Conservation (phyloP, 108 stramenopile genomes). For the Pseudonitzschia delicatissima region DNA sequence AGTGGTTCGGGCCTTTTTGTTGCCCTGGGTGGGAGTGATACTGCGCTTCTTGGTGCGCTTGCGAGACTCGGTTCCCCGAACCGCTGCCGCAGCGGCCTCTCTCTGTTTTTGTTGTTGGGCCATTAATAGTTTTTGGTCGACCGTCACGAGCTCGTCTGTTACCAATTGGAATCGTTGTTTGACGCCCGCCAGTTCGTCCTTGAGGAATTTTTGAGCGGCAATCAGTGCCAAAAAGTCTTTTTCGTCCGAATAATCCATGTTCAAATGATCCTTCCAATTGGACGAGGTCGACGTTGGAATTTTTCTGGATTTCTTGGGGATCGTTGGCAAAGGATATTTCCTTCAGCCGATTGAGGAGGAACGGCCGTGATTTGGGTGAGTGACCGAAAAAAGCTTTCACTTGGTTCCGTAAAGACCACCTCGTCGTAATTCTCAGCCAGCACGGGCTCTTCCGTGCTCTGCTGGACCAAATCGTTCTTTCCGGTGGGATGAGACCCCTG, state of each 20-base stretch:
- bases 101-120: constrained; percentile 24
- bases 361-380: constrained; percentile 42
- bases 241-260: constrained; percentile 52
- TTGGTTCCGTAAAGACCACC: constrained; percentile 92
- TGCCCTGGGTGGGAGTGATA: not conserved
- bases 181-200: constrained; percentile 57
- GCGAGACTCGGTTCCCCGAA: not conserved
- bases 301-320: constrained; percentile 1
- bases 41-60: not conserved
- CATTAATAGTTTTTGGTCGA: constrained; percentile 39
- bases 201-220: constrained; percentile 62
- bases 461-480: not conserved
- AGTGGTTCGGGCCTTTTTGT: not conserved
- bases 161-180: constrained; percentile 56
- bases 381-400: constrained; percentile 58
- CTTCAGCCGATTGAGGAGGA: not conserved
- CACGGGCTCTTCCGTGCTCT: constrained; percentile 64
- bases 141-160: constrained; percentile 40
- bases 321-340: not conserved
- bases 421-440: constrained; percentile 94
- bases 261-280: not conserved
- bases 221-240: constrained; percentile 55
- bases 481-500: constrained; percentile 29
- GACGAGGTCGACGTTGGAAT: not conserved
- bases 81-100: not conserved